Percentiles rank a stretch among this genome's conserved stretches.
Evolutionary conservation across 768 basidiomycete genomes (phyloP).

Genomic region (Mycena metata): DNA sequence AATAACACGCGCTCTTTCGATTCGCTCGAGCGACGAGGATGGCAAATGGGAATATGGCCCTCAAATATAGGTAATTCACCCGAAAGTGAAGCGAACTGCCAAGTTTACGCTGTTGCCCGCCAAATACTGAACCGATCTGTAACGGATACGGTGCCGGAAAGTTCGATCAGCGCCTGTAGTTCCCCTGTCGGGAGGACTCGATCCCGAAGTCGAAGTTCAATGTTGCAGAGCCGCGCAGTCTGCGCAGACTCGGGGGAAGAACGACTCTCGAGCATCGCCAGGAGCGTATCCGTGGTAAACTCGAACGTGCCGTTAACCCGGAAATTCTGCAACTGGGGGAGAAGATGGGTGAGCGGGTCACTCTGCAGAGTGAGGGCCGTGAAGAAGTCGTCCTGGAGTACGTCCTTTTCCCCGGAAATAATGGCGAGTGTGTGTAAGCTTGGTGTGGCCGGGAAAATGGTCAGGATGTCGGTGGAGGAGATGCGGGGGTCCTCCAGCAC

Average conservation of each 20-base stretch:
- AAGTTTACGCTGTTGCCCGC: too few species aligned
- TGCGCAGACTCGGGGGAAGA: neutral
- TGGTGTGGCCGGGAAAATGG: neutral
- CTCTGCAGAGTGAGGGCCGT: neutral
- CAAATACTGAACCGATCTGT: too few species aligned
- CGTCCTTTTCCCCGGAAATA: neutral
- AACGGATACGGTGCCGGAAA: too few species aligned
- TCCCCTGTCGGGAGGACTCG: neutral
- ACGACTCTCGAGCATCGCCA: slow-evolving; percentile 2
- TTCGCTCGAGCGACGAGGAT: too few species aligned
- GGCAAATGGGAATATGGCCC: too few species aligned
- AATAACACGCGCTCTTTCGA: too few species aligned
- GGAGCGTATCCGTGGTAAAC: neutral
- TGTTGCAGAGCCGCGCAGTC: neutral
- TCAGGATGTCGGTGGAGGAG: neutral
- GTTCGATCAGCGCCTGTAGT: too few species aligned
- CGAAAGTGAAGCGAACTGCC: too few species aligned
- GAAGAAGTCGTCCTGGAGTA: neutral
- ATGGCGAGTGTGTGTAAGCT: neutral
- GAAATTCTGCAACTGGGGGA: neutral
- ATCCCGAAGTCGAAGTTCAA: neutral
- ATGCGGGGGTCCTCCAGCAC: neutral
- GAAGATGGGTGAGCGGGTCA: neutral
- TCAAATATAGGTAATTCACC: too few species aligned
- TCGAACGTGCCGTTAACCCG: neutral